Evolutionary conservation across 805 yeast species (phyloP), one percentile per base, ranked within the genome.

Genomic region (Ogataea pilisensis): DNA sequence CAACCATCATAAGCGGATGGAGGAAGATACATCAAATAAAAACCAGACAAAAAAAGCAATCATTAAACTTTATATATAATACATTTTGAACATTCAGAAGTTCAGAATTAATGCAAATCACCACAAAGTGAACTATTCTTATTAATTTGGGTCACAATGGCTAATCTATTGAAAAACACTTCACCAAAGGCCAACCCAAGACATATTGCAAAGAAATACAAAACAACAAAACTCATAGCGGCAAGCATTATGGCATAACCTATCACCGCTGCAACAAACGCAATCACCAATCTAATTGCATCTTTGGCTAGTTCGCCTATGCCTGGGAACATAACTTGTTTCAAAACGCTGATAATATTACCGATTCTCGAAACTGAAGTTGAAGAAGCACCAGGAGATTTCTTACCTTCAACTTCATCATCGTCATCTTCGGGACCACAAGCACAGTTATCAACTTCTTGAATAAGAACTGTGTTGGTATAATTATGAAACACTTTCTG

Each of bases 211-310:
- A 85, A 85, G 60, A 85, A 81, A 50, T 85, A 85, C 0, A 78
- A 63, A 34, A 82, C 50, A 8, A 82, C 73, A 56, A 69, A 84
- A 31, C 83, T 69, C 95, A 85, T 85, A 5, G 84, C 83, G 13
- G 80, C 89, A 64, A 85, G 70, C 95, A 85, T 85, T 52, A 85
- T 62, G 27, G 82, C 82, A 55, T 80, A 85, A 11, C 84, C 81
- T 36, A 85, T 56, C 70, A 83, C 67, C 17, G 85, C 82, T 3
- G 85, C 75, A 14, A 77, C 57, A 46, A 85, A 79, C 9, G 80
- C 72, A 19, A 85, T 48, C 0, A 72, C 27, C 14, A 81, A 61
- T 51, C 91, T 68, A 6, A 82, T 66, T 3, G 72, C 34, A 61
- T 85, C 88, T 57, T 80, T 68, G 29, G 64, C 52, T 5, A 72